A percentile compares a stretch with the other conserved stretches of the same genome.
Evolutionary conservation across 148 eudicot species (phyloP).

Genomic region (Diospyros kaki): DNA sequence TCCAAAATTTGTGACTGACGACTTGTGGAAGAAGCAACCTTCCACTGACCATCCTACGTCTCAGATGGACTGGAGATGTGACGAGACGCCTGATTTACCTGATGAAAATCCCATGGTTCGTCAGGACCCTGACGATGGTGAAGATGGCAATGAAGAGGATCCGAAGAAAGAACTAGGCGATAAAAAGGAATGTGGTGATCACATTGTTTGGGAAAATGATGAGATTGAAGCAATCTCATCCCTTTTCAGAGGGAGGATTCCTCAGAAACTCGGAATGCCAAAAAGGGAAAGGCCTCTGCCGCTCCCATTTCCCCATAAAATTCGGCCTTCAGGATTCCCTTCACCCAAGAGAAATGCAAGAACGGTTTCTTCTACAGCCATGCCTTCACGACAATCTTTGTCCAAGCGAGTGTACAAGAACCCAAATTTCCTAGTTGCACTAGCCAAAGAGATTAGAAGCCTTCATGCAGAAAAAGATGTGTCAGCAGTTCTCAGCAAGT

Average conservation of each 20-base stretch:
- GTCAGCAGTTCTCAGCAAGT: conserved; percentile 51
- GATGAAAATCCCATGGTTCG: conserved; percentile 10
- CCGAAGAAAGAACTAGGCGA: neutral
- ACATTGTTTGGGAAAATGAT: conserved; percentile 56
- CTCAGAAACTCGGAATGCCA: conserved; percentile 82
- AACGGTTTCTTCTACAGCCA: conserved; percentile 23
- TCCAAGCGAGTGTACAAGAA: conserved; percentile 61
- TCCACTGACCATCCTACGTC: conserved; percentile 13
- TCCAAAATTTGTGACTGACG: conserved; percentile 32
- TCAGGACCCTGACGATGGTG: neutral
- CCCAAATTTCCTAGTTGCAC: conserved; percentile 57
- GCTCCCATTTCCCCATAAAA: conserved; percentile 74
- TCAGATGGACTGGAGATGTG: neutral
- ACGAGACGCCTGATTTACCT: conserved; percentile 15
- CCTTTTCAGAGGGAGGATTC: conserved; percentile 78
- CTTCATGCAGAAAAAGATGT: conserved; percentile 56
- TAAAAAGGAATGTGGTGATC: conserved; percentile 7
- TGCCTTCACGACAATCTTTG: conserved; percentile 30
- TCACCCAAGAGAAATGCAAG: conserved; percentile 36
- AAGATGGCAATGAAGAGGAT: neutral
- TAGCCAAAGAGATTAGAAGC: conserved; percentile 70
- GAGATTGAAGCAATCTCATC: conserved; percentile 91
- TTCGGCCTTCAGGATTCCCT: conserved; percentile 79
- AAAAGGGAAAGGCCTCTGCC: conserved; percentile 77
- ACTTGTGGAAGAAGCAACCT: conserved; percentile 22